Conservation (phyloP, 192 early-diverging fungal species). For the Coemansia sp. region DNA sequence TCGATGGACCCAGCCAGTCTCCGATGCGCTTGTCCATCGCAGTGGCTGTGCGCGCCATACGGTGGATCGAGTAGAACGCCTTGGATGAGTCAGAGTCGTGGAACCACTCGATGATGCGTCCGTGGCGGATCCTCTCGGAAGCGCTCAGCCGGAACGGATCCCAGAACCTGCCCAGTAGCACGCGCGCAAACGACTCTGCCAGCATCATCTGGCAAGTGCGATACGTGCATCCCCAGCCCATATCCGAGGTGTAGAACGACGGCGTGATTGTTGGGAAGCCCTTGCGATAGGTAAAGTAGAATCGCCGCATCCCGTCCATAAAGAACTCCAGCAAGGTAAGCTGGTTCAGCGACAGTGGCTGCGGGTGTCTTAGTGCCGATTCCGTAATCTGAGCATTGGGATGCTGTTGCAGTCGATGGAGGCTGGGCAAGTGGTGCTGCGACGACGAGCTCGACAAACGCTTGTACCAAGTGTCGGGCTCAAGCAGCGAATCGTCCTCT, state of each 20-base stretch:
- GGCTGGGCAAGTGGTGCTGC: conserved; percentile 34
- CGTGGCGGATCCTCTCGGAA: conserved; percentile 36
- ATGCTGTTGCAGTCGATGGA: conserved; percentile 15
- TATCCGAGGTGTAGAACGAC: conserved; percentile 58
- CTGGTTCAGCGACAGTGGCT: conserved; percentile 52
- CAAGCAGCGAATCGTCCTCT: conserved; percentile 41
- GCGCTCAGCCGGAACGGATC: conserved; percentile 47
- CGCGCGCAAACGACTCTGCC: conserved; percentile 50
- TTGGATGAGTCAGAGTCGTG: conserved; percentile 39
- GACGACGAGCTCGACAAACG: conserved; percentile 49
- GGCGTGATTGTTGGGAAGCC: conserved; percentile 54
- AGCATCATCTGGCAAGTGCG: conserved; percentile 59
- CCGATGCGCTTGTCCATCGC: conserved; percentile 56
- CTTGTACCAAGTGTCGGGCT: conserved; percentile 42
- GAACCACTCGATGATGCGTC: conserved; percentile 54
- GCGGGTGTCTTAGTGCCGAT: conserved; percentile 5
- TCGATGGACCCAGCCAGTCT: conserved; percentile 57
- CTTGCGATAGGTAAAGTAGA: conserved; percentile 56
- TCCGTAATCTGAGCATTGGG: conserved; percentile 6
- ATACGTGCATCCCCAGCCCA: conserved; percentile 59
- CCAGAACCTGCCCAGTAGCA: conserved; percentile 51
- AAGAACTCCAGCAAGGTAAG: conserved; percentile 55
- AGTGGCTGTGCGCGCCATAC: conserved; percentile 53
- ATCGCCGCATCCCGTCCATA: conserved; percentile 54
- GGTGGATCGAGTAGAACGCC: conserved; percentile 53